Percentiles rank a stretch among this genome's conserved stretches.
These are phyloP conservation scores for Hyaloperonospora brassicae DNA, from an alignment of 352 stramenopile species.

Conservation along the genomic window DNA sequence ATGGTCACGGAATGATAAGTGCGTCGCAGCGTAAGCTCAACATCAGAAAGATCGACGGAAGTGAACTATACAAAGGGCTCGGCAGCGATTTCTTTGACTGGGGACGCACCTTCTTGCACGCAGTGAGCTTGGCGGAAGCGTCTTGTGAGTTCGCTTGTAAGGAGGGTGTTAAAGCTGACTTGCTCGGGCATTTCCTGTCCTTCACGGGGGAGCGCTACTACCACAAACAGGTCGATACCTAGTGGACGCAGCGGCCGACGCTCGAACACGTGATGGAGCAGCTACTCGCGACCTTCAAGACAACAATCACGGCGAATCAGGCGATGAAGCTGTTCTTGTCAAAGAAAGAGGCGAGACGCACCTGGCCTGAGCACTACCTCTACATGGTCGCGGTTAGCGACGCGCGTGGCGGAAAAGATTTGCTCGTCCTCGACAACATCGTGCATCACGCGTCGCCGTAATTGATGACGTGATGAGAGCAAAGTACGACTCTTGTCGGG, in stretches of 20 bases:
- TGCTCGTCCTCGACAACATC: constrained; percentile 15
- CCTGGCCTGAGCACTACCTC: constrained; percentile 6
- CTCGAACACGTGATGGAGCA: constrained; percentile 2
- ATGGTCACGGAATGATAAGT: too few relatives aligned
- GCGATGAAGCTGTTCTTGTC: constrained; percentile 3
- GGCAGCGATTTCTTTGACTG: background rate
- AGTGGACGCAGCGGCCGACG: constrained; percentile 1
- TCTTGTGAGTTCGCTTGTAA: too few relatives aligned
- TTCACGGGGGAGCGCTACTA: constrained; percentile 2
- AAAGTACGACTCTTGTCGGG: constrained; percentile 2
- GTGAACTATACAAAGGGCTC: background rate
- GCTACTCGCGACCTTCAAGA: constrained; percentile 1
- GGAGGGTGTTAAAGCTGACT: background rate
- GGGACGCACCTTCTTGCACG: too few relatives aligned
- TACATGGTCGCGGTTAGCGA: background rate
- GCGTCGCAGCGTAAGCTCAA: background rate
- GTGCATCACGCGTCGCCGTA: constrained; percentile 12
- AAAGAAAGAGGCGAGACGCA: constrained; percentile 2
- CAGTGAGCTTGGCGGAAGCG: too few relatives aligned
- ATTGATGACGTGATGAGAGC: constrained; percentile 9
- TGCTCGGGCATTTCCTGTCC: background rate
- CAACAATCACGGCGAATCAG: constrained; percentile 3
- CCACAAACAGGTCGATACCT: too few relatives aligned
- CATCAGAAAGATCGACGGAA: background rate
- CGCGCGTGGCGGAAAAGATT: constrained; percentile 2